Conservation (phyloP, 352 stramenopile species). For the Globisporangium paddicum region DNA sequence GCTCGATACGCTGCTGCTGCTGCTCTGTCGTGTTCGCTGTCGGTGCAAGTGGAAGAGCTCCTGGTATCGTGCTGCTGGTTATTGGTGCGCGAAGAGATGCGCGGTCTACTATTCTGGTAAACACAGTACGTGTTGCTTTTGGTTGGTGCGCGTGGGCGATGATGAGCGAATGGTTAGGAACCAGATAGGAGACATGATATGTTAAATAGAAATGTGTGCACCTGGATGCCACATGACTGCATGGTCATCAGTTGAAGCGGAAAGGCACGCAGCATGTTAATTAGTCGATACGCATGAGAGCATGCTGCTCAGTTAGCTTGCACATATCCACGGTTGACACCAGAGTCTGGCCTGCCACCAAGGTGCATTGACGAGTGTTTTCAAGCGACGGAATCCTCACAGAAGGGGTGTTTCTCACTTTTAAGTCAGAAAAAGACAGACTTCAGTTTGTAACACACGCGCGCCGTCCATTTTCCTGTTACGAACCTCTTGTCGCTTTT, state of each 20-base stretch:
- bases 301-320: background rate
- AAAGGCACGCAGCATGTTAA: background rate
- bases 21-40: background rate
- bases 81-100: background rate
- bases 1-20: background rate
- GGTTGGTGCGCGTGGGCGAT: constrained; percentile 31
- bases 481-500: background rate
- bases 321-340: no score
- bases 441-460: background rate
- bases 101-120: background rate
- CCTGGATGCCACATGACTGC: background rate
- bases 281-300: background rate
- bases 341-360: no score
- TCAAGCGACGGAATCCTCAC: background rate
- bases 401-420: background rate
- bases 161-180: constrained; percentile 10
- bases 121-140: constrained; percentile 15
- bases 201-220: constrained; percentile 5
- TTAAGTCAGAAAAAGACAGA: background rate
- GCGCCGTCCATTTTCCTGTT: constrained; percentile 3
- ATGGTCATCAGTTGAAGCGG: background rate
- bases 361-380: background rate
- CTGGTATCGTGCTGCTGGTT: no score
- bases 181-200: background rate
- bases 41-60: constrained; percentile 3